These are phyloP conservation scores for Pleurotus cornucopiae DNA, from an alignment of 768 basidiomycete genomes.

Conservation along the genomic window DNA sequence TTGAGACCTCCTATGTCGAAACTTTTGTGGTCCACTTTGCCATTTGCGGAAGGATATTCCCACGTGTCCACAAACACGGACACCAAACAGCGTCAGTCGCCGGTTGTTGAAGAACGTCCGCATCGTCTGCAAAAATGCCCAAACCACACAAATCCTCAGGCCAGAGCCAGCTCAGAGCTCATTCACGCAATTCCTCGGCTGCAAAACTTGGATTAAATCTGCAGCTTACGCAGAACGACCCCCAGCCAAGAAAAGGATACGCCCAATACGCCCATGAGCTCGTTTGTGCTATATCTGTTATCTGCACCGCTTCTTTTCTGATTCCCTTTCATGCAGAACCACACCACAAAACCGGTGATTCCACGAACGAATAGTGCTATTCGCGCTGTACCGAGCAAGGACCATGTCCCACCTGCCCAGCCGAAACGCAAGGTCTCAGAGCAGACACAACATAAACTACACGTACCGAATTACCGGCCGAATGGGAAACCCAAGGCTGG, in stretches of 20 bases:
- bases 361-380: constrained; percentile 5
- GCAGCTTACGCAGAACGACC: constrained; percentile 67
- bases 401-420: constrained; percentile 10
- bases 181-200: constrained; percentile 61
- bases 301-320: constrained; percentile 4
- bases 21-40: too few relatives aligned
- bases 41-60: too few relatives aligned
- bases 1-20: too few relatives aligned
- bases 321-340: constrained; percentile 1
- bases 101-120: constrained; percentile 1
- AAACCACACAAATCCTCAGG: constrained; percentile 44
- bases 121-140: constrained; percentile 36
- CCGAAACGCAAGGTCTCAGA: constrained; percentile 19
- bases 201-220: constrained; percentile 57
- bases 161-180: constrained; percentile 48
- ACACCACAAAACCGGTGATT: background rate
- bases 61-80: constrained; percentile 8
- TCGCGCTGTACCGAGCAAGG: background rate
- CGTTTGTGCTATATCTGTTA: constrained; percentile 12
- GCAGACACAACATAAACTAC: constrained; percentile 17
- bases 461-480: constrained; percentile 11
- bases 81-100: constrained; percentile 1
- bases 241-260: constrained; percentile 30
- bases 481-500: constrained; percentile 40
- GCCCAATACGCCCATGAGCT: constrained; percentile 40